Evolutionary conservation across 208 protist species (phyloP), one percentile per base, ranked within the genome.

Genomic region (Crithidia fasciculata): DNA sequence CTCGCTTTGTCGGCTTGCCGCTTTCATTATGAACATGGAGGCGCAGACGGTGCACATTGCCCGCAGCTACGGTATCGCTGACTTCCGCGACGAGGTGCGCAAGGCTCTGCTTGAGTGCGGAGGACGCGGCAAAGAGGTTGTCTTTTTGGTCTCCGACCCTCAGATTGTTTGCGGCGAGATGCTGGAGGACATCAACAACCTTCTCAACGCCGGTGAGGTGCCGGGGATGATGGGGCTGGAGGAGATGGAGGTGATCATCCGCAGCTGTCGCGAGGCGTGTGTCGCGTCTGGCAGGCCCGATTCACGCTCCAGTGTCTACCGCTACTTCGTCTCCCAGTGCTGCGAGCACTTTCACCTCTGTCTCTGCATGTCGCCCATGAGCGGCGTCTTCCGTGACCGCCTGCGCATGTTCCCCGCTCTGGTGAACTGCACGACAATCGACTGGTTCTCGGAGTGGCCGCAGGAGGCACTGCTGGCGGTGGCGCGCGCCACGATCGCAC

Each of bases 381-480:
- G 96, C 60, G 89, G 95, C 47, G 78, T 76, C 40, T 99, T 99
- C 77, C 93, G 96, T 63, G 82, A 88, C 59, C 89, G 98, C 40
- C 88, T 97, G 63, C 91, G 97, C 66, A 98, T 96, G 93, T 99
- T 99, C 72, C 98, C 98, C 3, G 98, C 98, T 19, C 77, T 99
- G 15, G 95, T 99, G 64, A 99, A 98, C 82, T 99, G 98, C 80
- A 98, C 92, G 57, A 98, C 97, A 16, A 99, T 99, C 68, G 97
- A 99, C 78, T 99, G 98, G 98, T 99, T 98, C 84, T 90, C 87
- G 50, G 84, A 89, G 60, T 99, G 98, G 98, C 97, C 98, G 28
- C 72, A 75, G 59, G 91, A 98, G 41, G 98, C 98, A 3, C 88
- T 99, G 4, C 57, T 84, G 50, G 87, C 82, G 41, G 98, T 99